Evolutionary conservation across 2,329 filamentous ascomycete species (phyloP), one percentile per base, ranked within the genome.

Genomic region (Penicillium hordei): DNA sequence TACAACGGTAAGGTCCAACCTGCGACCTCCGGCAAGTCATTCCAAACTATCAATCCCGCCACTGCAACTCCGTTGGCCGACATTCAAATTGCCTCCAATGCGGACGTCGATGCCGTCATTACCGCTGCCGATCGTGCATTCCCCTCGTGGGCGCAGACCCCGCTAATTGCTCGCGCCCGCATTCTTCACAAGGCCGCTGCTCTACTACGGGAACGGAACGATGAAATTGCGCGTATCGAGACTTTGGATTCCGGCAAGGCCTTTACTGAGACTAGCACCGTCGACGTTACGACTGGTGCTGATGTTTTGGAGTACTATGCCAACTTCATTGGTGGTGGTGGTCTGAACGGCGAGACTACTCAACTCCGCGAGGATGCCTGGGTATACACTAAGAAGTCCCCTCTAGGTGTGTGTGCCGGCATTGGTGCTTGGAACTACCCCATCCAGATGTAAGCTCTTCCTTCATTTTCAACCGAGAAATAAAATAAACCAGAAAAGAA

Each of bases 341-440:
- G 91, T 21, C 78, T 93, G 61, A 92, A 93, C 68, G 91, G 91
- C 58, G 90, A 93, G 75, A 89, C 89, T 21, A 87, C 87, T 48
- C 85, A 87, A 55, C 80, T 95, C 42, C 83, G 91, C 39, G 81
- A 86, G 50, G 87, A 91, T 64, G 90, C 91, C 4, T 92, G 88
- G 84, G 86, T 94, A 38, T 91, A 93, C 75, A 93, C 89, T 12
- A 88, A 86, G 69, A 93, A 94, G 72, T 89, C 90, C 65, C 83
- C 91, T 5, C 79, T 95, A 19, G 91, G 91, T 27, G 90, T 94
- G 15, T 95, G 91, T 72, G 91, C 85, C 15, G 91, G 90, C 57
- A 95, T 95, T 64, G 91, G 91, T 55, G 91, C 91, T 15, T 95
- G 91, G 91, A 95, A 95, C 76, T 95, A 95, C 71, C 91, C 91